Percentiles rank a stretch among this genome's conserved stretches.
Evolutionary conservation across 2,329 filamentous ascomycete species (phyloP).

Genomic region (Cyclaneusma minus): DNA sequence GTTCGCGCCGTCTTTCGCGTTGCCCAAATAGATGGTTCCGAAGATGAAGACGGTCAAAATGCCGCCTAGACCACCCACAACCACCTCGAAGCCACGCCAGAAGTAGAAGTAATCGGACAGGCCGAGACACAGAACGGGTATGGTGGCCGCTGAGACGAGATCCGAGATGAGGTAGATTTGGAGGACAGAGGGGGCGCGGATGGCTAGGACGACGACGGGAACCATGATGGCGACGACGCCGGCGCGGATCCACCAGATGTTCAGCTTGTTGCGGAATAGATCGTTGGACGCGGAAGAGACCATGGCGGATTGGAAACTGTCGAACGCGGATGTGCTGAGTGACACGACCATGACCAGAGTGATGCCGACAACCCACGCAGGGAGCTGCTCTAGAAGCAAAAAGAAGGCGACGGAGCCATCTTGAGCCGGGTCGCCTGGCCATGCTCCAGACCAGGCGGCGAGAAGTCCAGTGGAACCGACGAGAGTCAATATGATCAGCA

Average conservation of each 20-base stretch:
- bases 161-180: constrained; percentile 77
- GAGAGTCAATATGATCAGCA: constrained; percentile 55
- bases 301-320: constrained; percentile 71
- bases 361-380: constrained; percentile 68
- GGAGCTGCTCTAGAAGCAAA: constrained; percentile 54
- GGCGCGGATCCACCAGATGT: constrained; percentile 56
- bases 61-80: constrained; percentile 62
- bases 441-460: constrained; percentile 63
- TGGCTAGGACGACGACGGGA: constrained; percentile 57
- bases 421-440: constrained; percentile 42
- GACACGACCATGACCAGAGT: constrained; percentile 68
- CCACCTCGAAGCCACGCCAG: constrained; percentile 69
- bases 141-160: constrained; percentile 59
- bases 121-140: constrained; percentile 63
- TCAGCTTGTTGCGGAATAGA: constrained; percentile 67
- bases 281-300: constrained; percentile 76
- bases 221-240: constrained; percentile 59
- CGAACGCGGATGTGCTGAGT: constrained; percentile 64
- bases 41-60: constrained; percentile 71
- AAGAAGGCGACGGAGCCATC: constrained; percentile 62
- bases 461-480: constrained; percentile 61
- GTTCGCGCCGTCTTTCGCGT: constrained; percentile 43
- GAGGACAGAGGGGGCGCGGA: constrained; percentile 58
- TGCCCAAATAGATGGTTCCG: constrained; percentile 62
- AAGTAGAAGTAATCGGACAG: constrained; percentile 50